Evolutionary conservation across 345 rosid genomes (phyloP), one percentile per base, ranked within the genome.

Genomic region (Aquilaria malaccensis): DNA sequence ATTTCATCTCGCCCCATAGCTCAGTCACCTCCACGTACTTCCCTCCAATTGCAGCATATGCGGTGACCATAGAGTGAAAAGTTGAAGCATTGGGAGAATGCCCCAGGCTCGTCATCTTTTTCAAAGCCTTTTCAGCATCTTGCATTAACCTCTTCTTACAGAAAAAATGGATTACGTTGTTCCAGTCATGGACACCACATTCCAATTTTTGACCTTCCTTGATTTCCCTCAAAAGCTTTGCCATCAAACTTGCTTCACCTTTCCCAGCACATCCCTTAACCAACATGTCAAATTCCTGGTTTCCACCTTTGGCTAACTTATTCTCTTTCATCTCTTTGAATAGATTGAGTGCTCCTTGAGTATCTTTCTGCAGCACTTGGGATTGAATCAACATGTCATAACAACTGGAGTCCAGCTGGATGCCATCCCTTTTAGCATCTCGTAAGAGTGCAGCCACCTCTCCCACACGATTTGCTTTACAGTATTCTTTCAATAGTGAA

Each of bases 1-100:
- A 75, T 71, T 88, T 94, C 99, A 94, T 88, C 77, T 90, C 95
- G 53, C 99, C 96, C 97, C 99, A 94, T 5, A 88, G 76, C 70
- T 90, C 96, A 9, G 99, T 77, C 41, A 94, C 99, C 79, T 94
- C 97, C 2, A 69, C 68, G 55, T 94, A 94, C 62, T 94, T 94
- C 11, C 92, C 87, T 53, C 95, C 96, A 31, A 88, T 58, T 45
- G 99, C 92, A 53, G 99, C 96, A 59, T 88, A 87, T 11, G 88
- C 96, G 6, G 91, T 90, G 49, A 90, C 95, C 96, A 90, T 81
- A 14, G 97, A 88, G 73, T 94, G 99, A 78, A 86, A 94, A 10
- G 99, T 94, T 67, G 87, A 95, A 61, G 95, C 95, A 67, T 94
- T 94, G 0, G 99, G 97, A 29, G 73, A 45, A 73, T 80, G 84